Conservation (phyloP, 352 stramenopile genomes). For the Elongisporangium prolatum region DNA sequence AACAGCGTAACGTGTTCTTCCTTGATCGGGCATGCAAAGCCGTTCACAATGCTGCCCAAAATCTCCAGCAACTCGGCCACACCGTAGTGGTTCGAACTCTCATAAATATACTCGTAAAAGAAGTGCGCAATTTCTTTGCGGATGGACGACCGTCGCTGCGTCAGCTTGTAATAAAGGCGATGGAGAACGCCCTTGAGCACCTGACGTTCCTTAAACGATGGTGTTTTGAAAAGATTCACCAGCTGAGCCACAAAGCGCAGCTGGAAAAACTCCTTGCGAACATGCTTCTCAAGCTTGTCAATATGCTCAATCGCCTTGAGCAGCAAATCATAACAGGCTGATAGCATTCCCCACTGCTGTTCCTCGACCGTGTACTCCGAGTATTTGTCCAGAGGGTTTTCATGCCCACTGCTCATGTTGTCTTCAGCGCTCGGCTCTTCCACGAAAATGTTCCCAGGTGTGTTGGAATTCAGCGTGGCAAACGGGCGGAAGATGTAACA, state of each 20-base stretch:
- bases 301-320: conserved; percentile 86
- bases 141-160: conserved; percentile 81
- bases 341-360: conserved; percentile 77
- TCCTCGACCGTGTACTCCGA: conserved; percentile 82
- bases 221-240: conserved; percentile 82
- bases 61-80: conserved; percentile 86
- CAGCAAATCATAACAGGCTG: conserved; percentile 75
- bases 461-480: conserved; percentile 32
- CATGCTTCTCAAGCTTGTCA: conserved; percentile 85
- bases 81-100: conserved; percentile 85
- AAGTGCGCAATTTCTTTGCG: conserved; percentile 84
- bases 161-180: conserved; percentile 89
- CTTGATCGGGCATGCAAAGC: conserved; percentile 88
- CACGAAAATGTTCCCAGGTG: conserved; percentile 77
- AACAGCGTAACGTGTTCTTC: conserved; percentile 83
- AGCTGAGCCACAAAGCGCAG: conserved; percentile 78
- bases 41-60: conserved; percentile 86
- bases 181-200: conserved; percentile 84
- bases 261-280: conserved; percentile 83
- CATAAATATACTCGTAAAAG: conserved; percentile 93
- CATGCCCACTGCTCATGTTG: conserved; percentile 18
- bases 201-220: conserved; percentile 84
- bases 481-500: conserved; percentile 85
- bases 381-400: conserved; percentile 82
- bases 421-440: conserved; percentile 73